These are phyloP conservation scores for Aaosphaeria pasadenensis DNA, from an alignment of 2,329 filamentous ascomycete species.

Conservation along the genomic window DNA sequence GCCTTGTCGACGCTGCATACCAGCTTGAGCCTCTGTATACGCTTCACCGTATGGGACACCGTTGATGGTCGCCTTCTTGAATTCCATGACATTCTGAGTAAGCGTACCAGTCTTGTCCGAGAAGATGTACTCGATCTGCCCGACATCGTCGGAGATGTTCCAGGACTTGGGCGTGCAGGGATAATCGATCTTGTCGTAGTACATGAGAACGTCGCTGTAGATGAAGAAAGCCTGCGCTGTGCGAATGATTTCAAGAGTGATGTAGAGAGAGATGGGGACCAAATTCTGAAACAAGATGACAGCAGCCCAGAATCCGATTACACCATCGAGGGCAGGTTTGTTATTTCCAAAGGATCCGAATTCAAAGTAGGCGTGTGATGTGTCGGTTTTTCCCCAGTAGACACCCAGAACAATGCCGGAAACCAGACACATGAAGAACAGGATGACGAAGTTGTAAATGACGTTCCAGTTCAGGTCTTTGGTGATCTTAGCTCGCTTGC, in stretches of 20 bases:
- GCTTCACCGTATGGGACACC: constrained; percentile 96
- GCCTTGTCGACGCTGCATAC: constrained; percentile 89
- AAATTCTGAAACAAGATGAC: constrained; percentile 97
- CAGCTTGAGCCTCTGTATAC: constrained; percentile 94
- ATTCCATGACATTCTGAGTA: constrained; percentile 96
- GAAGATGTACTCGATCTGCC: constrained; percentile 99
- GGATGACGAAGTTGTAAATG: constrained; percentile 89
- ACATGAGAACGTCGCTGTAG: constrained; percentile 94
- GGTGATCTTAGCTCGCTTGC: constrained; percentile 86
- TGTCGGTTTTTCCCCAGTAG: constrained; percentile 71
- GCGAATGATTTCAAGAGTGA: constrained; percentile 92
- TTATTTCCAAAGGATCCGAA: constrained; percentile 74
- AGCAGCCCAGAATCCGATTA: constrained; percentile 95
- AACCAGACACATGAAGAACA: constrained; percentile 85
- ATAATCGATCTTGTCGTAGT: constrained; percentile 90
- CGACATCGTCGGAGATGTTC: constrained; percentile 98
- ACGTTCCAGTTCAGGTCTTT: constrained; percentile 97
- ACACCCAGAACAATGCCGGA: constrained; percentile 81
- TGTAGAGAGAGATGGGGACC: constrained; percentile 97
- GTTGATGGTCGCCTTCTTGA: constrained; percentile 97
- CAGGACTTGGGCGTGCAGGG: constrained; percentile 96
- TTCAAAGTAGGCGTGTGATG: constrained; percentile 79
- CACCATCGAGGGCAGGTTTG: constrained; percentile 73
- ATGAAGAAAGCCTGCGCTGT: constrained; percentile 95
- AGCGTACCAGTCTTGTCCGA: constrained; percentile 90